Conservation (phyloP, 306 rosid genomes). For the Pueraria montana region DNA sequence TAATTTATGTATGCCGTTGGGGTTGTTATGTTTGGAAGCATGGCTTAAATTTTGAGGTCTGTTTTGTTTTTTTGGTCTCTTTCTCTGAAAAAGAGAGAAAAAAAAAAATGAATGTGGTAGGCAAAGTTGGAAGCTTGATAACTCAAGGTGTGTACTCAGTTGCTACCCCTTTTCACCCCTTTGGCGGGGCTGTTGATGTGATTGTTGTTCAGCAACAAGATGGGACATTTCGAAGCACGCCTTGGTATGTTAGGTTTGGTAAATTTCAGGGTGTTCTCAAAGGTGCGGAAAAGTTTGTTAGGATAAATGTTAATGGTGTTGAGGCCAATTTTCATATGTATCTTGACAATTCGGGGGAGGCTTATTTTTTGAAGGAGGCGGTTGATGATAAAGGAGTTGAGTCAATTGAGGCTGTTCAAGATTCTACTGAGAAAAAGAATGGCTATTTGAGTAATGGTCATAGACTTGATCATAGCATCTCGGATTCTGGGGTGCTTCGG, state of each 20-base stretch:
- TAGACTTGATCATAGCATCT: conserved; percentile 71
- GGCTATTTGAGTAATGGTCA: conserved; percentile 46
- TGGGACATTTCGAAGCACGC: conserved; percentile 89
- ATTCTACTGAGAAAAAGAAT: conserved; percentile 43
- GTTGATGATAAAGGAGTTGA: conserved; percentile 59
- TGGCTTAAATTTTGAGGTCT: conserved; percentile 50
- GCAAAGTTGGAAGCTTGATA: conserved; percentile 88
- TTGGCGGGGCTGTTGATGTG: conserved; percentile 97
- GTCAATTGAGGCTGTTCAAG: conserved; percentile 52
- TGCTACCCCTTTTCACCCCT: conserved; percentile 97
- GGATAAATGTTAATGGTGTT: conserved; percentile 77
- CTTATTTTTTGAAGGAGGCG: conserved; percentile 84
- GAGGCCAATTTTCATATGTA: conserved; percentile 92
- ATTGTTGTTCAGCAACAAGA: conserved; percentile 97
- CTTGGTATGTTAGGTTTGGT: conserved; percentile 98
- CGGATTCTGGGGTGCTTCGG: conserved; percentile 66
- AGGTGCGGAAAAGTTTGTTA: conserved; percentile 85
- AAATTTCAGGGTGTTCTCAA: conserved; percentile 97
- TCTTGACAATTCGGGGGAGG: conserved; percentile 96
- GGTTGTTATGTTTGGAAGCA: conserved; percentile 48
- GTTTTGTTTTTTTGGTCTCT: conserved; percentile 25
- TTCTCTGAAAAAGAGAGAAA: neutral
- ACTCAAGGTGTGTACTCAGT: conserved; percentile 92
- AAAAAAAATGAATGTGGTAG: conserved; percentile 81
- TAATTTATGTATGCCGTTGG: conserved; percentile 35